Evolutionary conservation across 1,284 basidiomycete species (phyloP), one percentile per base, ranked within the genome.

Genomic region (Ustilago cynodontis): DNA sequence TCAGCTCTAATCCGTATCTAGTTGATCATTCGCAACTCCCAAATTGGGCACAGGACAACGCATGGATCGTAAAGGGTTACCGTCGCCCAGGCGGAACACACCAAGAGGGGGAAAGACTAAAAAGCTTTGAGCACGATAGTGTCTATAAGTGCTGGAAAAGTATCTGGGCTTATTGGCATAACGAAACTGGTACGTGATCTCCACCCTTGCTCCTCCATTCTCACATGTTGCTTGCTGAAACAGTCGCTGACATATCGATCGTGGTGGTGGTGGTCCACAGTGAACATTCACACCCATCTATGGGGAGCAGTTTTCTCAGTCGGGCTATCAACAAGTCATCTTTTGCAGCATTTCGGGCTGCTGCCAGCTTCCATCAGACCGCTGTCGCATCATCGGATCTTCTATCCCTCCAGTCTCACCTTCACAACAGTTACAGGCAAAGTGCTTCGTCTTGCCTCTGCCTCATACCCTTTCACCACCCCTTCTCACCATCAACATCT

Each of bases 261-360:
- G 24, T 49, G 10, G 22, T 26, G 24, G 10, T 49, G 24, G 24
- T 24, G 24, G n/a, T n/a, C n/a, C 14, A 28, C 72, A 94, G 93
- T 96, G 71, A 96, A 97, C 87, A 94, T 96, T 59, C 93, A 95
- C 86, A 93, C 90, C 58, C 94, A 96, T 83, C 88, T 95, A 9
- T 90, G 91, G 88, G 93, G 92, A 31, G 91, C 92, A 18, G 82
- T 91, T 13, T 82, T 93, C 58, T 94, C 94, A 83, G 63, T 87
- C 35, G 80, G 87, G 20, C 89, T 91, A 79, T 88, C 64, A 89
- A 31, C 52, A 8, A 64, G 80, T 41, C 82, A 84, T 56, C 51
- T 80, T 0, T 72, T 80, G 2, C 73, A 78, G 41, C 70, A 80
- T 54, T 43, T 76, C 20, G 51, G 57, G 10, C 56, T 69, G 18